Evolutionary conservation across 108 stramenopile genomes (phyloP).

Genomic region (Fistulifera solaris): DNA sequence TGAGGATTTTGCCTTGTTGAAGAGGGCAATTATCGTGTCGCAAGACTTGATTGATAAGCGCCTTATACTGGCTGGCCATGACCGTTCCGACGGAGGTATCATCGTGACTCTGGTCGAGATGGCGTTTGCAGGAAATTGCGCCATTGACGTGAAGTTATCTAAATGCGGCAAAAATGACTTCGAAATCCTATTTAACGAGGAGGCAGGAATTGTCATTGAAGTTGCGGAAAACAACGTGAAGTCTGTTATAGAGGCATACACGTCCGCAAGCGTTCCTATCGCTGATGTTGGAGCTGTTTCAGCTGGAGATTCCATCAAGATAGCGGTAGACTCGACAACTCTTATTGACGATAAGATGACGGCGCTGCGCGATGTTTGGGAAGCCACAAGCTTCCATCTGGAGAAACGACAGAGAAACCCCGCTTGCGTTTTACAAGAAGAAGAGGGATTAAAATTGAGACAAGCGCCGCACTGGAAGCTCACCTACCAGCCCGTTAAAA

Average conservation of each 20-base stretch:
- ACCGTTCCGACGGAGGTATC: conserved; percentile 95
- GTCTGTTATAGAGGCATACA: conserved; percentile 61
- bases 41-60: conserved; percentile 81
- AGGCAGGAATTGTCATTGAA: conserved; percentile 91
- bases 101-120: conserved; percentile 89
- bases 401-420: conserved; percentile 94
- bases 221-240: conserved; percentile 45
- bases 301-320: conserved; percentile 73
- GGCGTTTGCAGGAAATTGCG: conserved; percentile 98
- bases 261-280: conserved; percentile 52
- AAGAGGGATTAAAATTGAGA: conserved; percentile 71
- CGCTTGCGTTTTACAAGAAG: conserved; percentile 86
- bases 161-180: conserved; percentile 59
- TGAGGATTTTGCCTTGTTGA: conserved; percentile 74
- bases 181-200: conserved; percentile 90
- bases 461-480: conserved; percentile 81
- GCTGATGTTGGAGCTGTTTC: conserved; percentile 75
- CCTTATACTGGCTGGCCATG: conserved; percentile 87
- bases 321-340: conserved; percentile 54
- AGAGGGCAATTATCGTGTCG: conserved; percentile 82
- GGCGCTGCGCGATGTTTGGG: conserved; percentile 93
- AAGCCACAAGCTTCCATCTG: conserved; percentile 93
- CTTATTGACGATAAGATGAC: conserved; percentile 82
- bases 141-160: conserved; percentile 79
- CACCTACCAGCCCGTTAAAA: conserved; percentile 62